Percentiles rank a stretch among this genome's conserved stretches.
phyloP scores from a whole-genome alignment of 2,329 filamentous ascomycete species.

The Balansia obtecta region DNA sequence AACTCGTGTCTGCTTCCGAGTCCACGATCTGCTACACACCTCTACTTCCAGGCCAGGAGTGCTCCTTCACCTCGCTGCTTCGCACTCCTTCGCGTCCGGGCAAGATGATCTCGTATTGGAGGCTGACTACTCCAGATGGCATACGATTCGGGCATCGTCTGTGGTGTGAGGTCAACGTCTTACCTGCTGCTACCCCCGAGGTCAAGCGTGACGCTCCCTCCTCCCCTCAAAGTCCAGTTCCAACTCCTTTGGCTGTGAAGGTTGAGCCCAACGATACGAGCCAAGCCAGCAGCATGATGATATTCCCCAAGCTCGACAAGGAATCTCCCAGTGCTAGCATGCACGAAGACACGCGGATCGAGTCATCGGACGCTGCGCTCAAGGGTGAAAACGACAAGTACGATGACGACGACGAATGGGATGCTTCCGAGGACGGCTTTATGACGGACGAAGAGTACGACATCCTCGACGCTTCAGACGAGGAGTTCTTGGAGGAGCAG shows the following conservation, averaged over 20 bases:
- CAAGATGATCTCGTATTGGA: conserved; percentile 91
- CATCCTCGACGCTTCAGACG: conserved; percentile 86
- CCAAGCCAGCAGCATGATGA: conserved; percentile 56
- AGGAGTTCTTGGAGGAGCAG: conserved; percentile 58
- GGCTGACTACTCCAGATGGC: conserved; percentile 70
- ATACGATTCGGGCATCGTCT: conserved; percentile 81
- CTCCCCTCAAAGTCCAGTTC: conserved; percentile 1
- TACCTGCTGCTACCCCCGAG: conserved; percentile 20
- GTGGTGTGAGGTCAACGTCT: conserved; percentile 84
- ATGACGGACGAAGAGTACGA: conserved; percentile 98
- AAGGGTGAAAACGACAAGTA: conserved; percentile 32
- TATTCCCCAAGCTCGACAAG: conserved; percentile 93
- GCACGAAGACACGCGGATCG: conserved; percentile 50
- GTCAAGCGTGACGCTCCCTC: conserved; percentile 14
- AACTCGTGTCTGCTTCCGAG: conserved; percentile 68
- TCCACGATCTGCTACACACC: conserved; percentile 62
- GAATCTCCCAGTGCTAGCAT: conserved; percentile 76
- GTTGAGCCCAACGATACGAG: conserved; percentile 15
- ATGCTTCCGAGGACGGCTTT: conserved; percentile 61
- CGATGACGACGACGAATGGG: conserved; percentile 47
- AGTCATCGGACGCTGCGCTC: conserved; percentile 37
- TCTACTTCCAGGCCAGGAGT: conserved; percentile 61
- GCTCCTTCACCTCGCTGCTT: conserved; percentile 72
- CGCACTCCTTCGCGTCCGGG: conserved; percentile 68
- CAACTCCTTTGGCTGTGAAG: conserved; percentile 10